A percentile compares a stretch with the other conserved stretches of the same genome.
Evolutionary conservation across 2,329 filamentous ascomycete genomes (phyloP).

Genomic region (Trichophyton schoenleinii): DNA sequence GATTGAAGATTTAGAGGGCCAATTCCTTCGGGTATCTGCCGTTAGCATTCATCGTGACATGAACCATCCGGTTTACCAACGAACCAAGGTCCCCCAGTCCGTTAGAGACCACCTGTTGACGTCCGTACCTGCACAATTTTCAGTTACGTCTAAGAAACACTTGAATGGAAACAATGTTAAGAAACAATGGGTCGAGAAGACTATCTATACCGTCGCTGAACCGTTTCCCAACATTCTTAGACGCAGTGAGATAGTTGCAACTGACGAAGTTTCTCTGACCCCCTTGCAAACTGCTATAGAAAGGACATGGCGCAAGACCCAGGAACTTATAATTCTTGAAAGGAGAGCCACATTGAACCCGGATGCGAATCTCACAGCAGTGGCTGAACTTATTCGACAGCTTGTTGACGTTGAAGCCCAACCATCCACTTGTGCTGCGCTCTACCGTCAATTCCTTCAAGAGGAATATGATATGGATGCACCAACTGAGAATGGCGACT

Average conservation of each 20-base stretch:
- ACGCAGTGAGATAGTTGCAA: slow-evolving; percentile 67
- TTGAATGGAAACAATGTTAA: slow-evolving; percentile 53
- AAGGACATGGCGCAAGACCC: slow-evolving; percentile 77
- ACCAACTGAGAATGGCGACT: slow-evolving; percentile 31
- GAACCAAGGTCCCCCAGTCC: slow-evolving; percentile 67
- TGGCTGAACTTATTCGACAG: slow-evolving; percentile 64
- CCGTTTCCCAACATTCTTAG: slow-evolving; percentile 82
- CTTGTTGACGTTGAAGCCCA: slow-evolving; percentile 63
- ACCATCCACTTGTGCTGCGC: slow-evolving; percentile 63
- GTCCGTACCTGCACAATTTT: slow-evolving; percentile 64
- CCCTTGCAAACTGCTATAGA: slow-evolving; percentile 83
- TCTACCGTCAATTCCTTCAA: slow-evolving; percentile 64
- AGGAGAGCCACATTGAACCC: slow-evolving; percentile 62
- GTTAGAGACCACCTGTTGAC: slow-evolving; percentile 79
- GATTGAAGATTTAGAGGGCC: slow-evolving; percentile 73
- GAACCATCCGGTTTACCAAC: slow-evolving; percentile 71
- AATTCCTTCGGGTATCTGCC: slow-evolving; percentile 71
- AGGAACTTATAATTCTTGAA: slow-evolving; percentile 66
- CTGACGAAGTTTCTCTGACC: slow-evolving; percentile 53
- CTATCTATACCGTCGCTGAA: slow-evolving; percentile 70
- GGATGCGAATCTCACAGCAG: slow-evolving; percentile 51
- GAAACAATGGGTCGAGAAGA: slow-evolving; percentile 71
- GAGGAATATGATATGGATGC: slow-evolving; percentile 21
- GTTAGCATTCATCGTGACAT: slow-evolving; percentile 75
- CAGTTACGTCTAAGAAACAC: slow-evolving; percentile 59